Base-by-base conservation (phyloP, 257 asterid species). In the Petunia secreta region DNA sequence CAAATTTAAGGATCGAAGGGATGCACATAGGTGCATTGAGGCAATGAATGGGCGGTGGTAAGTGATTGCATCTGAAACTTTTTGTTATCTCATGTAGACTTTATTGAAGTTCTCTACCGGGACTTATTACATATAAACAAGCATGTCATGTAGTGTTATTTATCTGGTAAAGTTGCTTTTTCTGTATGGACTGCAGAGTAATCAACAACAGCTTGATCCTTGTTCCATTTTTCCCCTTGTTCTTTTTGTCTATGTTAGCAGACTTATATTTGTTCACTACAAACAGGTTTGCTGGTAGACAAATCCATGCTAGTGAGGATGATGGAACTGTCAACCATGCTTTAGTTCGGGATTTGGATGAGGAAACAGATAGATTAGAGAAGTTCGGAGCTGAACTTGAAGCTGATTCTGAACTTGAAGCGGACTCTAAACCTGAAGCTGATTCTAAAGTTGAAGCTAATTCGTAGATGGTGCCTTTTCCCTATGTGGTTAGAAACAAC, bases 11-110 rank as follows among this genome's bases (percentile, higher is more conserved):
- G 99, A 95, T 80, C 80, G 88, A 41, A 90, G 86, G 81, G 97
- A 93, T 86, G 99, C 97, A 63, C 89, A 81, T 40, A 92, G 87
- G 86, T 95, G 99, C 92, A 92, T 93, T 80, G 99, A 92, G 87
- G 71, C 87, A 89, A 95, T 95, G 98, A 89, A 91, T 46, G 97
- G 98, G 6, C 93, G 99, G 81, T 95, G 99, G 99, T 95, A 89
- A 86, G 64, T 50, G 62, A 34, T 73, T 34, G 62, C 62, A 5
- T 73, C 13, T 48, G 58, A 34, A 71, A 34, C 25, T 71, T 48
- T 25, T 11, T 71, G 77, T 50, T 44, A 50, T 73, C 46, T 50
- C 77, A 34, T 50, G 44, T 1, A 48, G 4, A 73, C 36, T 73
- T 60, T 15, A 73, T 73, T 69, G 57, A 44, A 25, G 58, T 44